Percentiles rank a stretch among this genome's conserved stretches.
Conservation (phyloP, 495 filamentous ascomycete genomes). For the Pseudevernia furfuracea region DNA sequence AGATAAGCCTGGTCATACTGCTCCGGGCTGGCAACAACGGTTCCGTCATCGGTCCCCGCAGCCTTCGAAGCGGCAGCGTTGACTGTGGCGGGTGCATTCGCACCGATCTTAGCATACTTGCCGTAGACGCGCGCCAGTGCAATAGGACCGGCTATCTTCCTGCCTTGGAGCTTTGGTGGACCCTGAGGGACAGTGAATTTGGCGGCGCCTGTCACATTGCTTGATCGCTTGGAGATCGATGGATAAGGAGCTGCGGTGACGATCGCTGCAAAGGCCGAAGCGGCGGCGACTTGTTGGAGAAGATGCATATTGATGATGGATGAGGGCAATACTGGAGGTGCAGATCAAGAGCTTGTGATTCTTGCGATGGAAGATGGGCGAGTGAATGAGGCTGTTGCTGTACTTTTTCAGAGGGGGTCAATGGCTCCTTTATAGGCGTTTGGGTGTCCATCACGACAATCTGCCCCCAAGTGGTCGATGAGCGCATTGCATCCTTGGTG, state of each 20-base stretch:
- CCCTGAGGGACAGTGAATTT: conserved; percentile 19
- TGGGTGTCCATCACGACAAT: neutral
- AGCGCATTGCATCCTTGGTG: neutral
- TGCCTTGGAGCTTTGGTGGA: conserved; percentile 15
- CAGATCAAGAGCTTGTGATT: neutral
- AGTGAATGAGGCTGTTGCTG: conserved; percentile 7
- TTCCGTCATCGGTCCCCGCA: conserved; percentile 39
- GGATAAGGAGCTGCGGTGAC: conserved; percentile 16
- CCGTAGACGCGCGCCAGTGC: conserved; percentile 37
- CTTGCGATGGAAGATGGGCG: conserved; percentile 1
- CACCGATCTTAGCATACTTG: conserved; percentile 40
- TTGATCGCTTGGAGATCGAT: conserved; percentile 12
- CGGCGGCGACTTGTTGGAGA: conserved; percentile 20
- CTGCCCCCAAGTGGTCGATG: neutral
- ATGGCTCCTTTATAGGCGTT: conserved; percentile 10
- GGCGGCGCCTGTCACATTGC: conserved; percentile 8
- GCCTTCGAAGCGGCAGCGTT: conserved; percentile 34
- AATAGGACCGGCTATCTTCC: conserved; percentile 32
- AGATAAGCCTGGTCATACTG: conserved; percentile 56
- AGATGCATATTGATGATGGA: conserved; percentile 18
- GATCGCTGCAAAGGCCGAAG: conserved; percentile 19
- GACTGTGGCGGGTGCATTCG: conserved; percentile 32
- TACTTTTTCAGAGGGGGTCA: neutral
- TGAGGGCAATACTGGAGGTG: neutral
- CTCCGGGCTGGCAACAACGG: conserved; percentile 47